Conservation (phyloP, 768 basidiomycete genomes). For the Amanita pallidorosea region DNA sequence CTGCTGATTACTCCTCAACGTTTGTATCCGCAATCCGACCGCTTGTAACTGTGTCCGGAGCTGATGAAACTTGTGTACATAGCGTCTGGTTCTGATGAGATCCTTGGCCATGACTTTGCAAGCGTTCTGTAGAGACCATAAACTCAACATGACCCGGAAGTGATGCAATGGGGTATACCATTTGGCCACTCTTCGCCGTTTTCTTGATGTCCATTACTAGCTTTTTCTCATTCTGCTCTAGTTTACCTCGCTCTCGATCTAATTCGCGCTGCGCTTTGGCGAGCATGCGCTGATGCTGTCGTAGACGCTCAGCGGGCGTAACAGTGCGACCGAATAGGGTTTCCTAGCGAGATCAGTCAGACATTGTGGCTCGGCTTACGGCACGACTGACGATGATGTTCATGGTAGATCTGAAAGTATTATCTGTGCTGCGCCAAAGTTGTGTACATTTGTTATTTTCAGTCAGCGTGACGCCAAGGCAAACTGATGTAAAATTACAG, state of each 20-base stretch:
- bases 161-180: conserved; percentile 39
- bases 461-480: too few relatives aligned
- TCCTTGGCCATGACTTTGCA: conserved; percentile 99
- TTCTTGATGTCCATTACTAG: conserved; percentile 93
- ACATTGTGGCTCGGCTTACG: background rate
- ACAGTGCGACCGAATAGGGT: conserved; percentile 89
- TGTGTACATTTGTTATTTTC: background rate
- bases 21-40: conserved; percentile 90
- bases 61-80: conserved; percentile 96
- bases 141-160: background rate
- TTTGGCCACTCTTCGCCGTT: conserved; percentile 89
- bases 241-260: conserved; percentile 87
- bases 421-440: too few relatives aligned
- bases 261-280: conserved; percentile 97
- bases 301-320: conserved; percentile 92
- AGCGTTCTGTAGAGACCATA: conserved; percentile 57
- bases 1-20: conserved; percentile 92
- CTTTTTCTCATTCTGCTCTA: conserved; percentile 97
- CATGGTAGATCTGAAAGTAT: conserved; percentile 47
- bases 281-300: conserved; percentile 92
- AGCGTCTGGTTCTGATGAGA: conserved; percentile 89
- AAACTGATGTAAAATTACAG: too few relatives aligned
- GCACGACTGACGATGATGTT: conserved; percentile 59
- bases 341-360: conserved; percentile 47
- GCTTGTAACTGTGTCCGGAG: conserved; percentile 99